Evolutionary conservation across 257 asterid genomes (phyloP).

Genomic region (Ilex aquifolium): DNA sequence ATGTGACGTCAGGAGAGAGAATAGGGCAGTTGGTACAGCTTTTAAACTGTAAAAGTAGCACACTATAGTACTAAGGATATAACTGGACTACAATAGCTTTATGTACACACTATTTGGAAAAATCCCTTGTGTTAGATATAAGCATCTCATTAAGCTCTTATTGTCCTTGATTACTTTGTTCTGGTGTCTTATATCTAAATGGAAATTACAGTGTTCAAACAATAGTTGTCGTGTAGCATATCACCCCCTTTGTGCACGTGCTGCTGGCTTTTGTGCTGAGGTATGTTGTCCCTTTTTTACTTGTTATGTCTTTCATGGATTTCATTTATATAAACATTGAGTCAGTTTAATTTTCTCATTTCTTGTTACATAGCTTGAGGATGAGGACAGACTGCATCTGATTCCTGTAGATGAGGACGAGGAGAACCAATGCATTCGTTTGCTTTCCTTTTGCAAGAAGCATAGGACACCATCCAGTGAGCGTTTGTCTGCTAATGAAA

Average conservation of each 20-base stretch:
- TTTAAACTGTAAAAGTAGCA: too few species aligned
- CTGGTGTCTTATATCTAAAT: too few species aligned
- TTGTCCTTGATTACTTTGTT: not conserved
- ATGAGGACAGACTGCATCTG: slow-evolving; percentile 67
- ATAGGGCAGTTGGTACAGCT: too few species aligned
- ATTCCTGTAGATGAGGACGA: slow-evolving; percentile 79
- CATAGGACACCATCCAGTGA: slow-evolving; percentile 76
- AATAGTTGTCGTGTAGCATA: slow-evolving; percentile 73
- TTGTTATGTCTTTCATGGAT: slow-evolving; percentile 7
- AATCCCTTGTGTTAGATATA: too few species aligned
- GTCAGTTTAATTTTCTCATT: not conserved
- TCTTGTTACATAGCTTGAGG: slow-evolving; percentile 56
- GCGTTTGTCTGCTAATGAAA: slow-evolving; percentile 46
- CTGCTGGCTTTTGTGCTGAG: slow-evolving; percentile 98
- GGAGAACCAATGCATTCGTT: slow-evolving; percentile 77
- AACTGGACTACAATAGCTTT: too few species aligned
- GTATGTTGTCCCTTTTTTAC: slow-evolving; percentile 27
- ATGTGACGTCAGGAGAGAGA: too few species aligned
- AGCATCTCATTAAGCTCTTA: not conserved
- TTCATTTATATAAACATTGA: not conserved
- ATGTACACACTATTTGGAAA: too few species aligned
- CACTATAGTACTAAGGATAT: too few species aligned
- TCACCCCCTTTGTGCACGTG: slow-evolving; percentile 99
- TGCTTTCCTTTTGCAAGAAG: slow-evolving; percentile 84
- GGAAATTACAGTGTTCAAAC: slow-evolving; percentile 75